These are phyloP conservation scores for Sonneratia alba DNA, from an alignment of 345 rosid genomes.

Conservation along the genomic window DNA sequence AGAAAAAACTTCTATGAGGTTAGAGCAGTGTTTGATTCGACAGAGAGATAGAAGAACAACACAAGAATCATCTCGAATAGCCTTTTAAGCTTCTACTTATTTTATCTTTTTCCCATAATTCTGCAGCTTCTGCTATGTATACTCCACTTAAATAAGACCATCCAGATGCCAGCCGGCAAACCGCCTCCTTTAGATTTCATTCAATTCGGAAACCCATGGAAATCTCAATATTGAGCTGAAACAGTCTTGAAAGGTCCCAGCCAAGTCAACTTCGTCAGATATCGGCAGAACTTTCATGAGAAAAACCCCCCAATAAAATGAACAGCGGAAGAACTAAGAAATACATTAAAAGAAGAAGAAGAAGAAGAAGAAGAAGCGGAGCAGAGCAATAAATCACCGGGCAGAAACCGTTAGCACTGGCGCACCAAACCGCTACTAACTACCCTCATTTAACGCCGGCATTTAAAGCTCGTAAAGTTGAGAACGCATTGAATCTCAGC, in stretches of 20 bases:
- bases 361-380: not conserved
- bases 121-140: not conserved
- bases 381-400: not conserved
- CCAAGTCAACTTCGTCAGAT: not conserved
- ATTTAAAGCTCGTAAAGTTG: conserved; percentile 13
- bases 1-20: not conserved
- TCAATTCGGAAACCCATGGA: not conserved
- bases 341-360: not conserved
- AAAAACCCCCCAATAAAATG: not conserved
- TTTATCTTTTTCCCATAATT: not conserved
- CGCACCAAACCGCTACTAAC: conserved; percentile 5
- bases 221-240: not conserved
- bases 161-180: not conserved
- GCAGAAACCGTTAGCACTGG: conserved; percentile 9
- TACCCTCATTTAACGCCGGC: conserved; percentile 12
- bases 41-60: not conserved
- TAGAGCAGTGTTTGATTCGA: not conserved
- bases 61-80: not conserved
- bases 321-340: not conserved
- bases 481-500: conserved; percentile 15
- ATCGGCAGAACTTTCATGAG: not conserved
- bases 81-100: not conserved
- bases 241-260: not conserved
- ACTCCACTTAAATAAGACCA: not conserved
- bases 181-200: not conserved